A percentile compares a stretch with the other conserved stretches of the same genome.
phyloP scores from a whole-genome alignment of 192 early-diverging fungal genomes.

The Gigaspora rosea region DNA sequence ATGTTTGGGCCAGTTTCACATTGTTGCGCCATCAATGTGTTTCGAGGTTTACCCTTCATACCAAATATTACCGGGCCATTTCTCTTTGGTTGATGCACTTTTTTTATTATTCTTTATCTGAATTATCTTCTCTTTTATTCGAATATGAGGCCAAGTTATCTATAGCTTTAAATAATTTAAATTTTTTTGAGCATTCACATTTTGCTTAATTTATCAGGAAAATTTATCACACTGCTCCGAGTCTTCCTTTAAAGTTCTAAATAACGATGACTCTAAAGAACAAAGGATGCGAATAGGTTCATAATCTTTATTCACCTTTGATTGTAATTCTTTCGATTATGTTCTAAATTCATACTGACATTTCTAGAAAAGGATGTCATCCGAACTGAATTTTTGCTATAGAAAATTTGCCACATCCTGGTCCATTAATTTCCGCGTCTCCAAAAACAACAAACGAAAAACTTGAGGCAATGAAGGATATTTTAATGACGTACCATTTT shows the following conservation, averaged over 20 bases:
- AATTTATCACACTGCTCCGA: too few relatives aligned
- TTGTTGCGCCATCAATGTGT: too few relatives aligned
- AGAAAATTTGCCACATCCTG: conserved; percentile 59
- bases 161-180: too few relatives aligned
- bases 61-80: too few relatives aligned
- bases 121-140: too few relatives aligned
- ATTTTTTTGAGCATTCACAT: too few relatives aligned
- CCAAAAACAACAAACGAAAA: conserved; percentile 61
- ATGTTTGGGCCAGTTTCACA: too few relatives aligned
- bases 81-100: too few relatives aligned
- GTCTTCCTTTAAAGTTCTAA: conserved; percentile 41
- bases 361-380: conserved; percentile 91
- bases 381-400: conserved; percentile 90
- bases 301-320: background rate
- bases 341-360: background rate
- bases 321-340: background rate
- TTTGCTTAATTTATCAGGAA: too few relatives aligned
- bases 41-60: too few relatives aligned
- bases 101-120: too few relatives aligned
- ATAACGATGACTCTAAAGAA: conserved; percentile 62
- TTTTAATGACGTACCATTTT: conserved; percentile 90
- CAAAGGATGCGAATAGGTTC: conserved; percentile 68
- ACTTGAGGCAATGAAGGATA: conserved; percentile 85
- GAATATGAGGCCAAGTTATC: too few relatives aligned
- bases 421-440: conserved; percentile 35